Base-by-base conservation (phyloP, 805 yeast genomes). In the Candida orba region DNA sequence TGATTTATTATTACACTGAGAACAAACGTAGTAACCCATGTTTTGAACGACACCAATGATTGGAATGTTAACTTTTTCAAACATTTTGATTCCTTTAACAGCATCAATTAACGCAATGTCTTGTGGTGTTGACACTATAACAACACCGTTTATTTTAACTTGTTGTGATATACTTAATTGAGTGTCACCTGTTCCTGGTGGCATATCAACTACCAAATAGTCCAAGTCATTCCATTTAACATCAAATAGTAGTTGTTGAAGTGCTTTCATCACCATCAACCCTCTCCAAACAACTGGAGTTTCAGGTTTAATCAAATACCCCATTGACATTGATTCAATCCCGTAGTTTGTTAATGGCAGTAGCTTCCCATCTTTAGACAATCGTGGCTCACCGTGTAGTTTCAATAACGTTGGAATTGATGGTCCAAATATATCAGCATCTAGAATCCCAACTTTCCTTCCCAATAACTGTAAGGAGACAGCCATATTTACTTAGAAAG, bases 111-210 rank as follows among this genome's bases (percentile, higher is more conserved):
- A 61, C 0, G 95, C 95, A 34, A 87, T 75, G 50, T 87, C 95
- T 59, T 87, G 95, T 0, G 95, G 91, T 0, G 95, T 87, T 1
- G 89, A 78, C 1, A 87, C 95, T 33, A 87, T 76, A 1, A 87
- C 73, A 0, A 95, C 87, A 0, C 95, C 95, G 52, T 80, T 84
- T 0, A 87, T 76, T 37, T 73, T 71, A n/a, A 84, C 59, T 53
- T 79, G 83, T 60, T 87, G 95, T 24, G 88, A 79, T n/a, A 87
- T 69, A 0, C 95, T 83, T 43, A 87, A 68, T 55, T 87, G 95
- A 0, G 85, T 81, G 58, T 87, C 95, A 17, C 95, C 95, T 0
- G 95, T 87, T 3, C 95, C 95, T 1, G 95, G 95, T 0, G 95
- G 95, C 84, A 87, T 75, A 53, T 87, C 95, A 10, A 87, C 67